Evolutionary conservation across 106 monocot species (phyloP), one percentile per base, ranked within the genome.

Genomic region (Apostasia shenzhenica): DNA sequence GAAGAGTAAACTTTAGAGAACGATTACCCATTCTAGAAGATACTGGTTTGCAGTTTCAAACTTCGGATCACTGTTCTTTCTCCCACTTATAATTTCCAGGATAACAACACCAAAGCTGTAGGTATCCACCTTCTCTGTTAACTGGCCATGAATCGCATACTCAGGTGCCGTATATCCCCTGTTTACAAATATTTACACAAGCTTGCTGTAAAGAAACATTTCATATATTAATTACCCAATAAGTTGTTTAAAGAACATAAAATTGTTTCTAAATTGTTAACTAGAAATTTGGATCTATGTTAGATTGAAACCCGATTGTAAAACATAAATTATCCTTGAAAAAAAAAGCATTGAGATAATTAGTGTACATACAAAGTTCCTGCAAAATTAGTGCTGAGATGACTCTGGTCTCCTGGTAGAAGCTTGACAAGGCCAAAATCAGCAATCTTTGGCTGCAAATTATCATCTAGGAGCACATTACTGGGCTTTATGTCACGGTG

Each of bases 151-250:
- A 9, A 86, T 73, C 37, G 90, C 90, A 80, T 90, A 90, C 48
- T 90, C 90, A 64, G 90, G 85, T 76, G 86, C 90, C 41, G 81
- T 90, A 47, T 90, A 90, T 8, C 90, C 86, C 78, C 90, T 90
- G 70, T 48, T 7, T 26, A 65, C 47, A 65, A 14, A 6, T 65
- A 65, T 48, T 48, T 48, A 65, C 48, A 48, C 8, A 48, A 65
- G 7, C 48, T 48, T 2, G 48, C 7, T 14, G 1, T 37, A 43
- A 48, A 48, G 14, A 26, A 8, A 7, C 47, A 49, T 12, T 56
- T 26, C 26, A 26, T 26, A 26, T 26, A 26, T 26, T 26, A 26
- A 26, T 26, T 26, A 26, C 26, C 26, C 26, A 26, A 26, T 26
- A 26, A 26, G 26, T 26, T 26, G 26, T 26, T 26, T 26, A 26